Evolutionary conservation across 176 grass and related monocot species (phyloP), one percentile per base, ranked within the genome.

Genomic region (Canna indica): DNA sequence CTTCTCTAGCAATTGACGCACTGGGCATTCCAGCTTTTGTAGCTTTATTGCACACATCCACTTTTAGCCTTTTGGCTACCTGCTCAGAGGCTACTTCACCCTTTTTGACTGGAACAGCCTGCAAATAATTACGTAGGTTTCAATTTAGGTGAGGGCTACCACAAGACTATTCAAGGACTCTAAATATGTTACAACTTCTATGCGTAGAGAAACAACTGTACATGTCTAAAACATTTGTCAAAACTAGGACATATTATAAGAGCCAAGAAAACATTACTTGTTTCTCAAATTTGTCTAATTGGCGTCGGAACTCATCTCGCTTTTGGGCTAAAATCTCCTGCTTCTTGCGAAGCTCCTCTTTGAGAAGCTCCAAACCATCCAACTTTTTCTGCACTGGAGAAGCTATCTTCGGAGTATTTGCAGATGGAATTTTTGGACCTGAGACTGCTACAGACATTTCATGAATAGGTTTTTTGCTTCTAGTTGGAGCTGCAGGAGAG

Each of bases 311-410:
- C 28, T 93, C 94, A 85, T 83, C 84, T 62, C 94, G 86, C 78
- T 99, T 93, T 73, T 89, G 84, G 57, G 84, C 86, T 77, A 99
- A 88, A 70, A 77, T 83, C 70, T 93, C 94, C 71, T 99, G 94
- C 69, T 99, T 99, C 79, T 90, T 99, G 48, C 90, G 88, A 57
- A 99, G 82, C 69, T 93, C 86, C 84, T 99, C 94, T 38, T 66
- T 66, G 75, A 93, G 45, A 31, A 90, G 64, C 74, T 92, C 93
- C 76, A 91, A 72, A 71, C 57, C 84, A 76, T 97, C 94, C 77
- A 81, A 68, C 75, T 88, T 99, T 80, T 85, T 99, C 15, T 79
- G 79, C 59, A 73, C 72, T 64, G 80, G 67, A 54, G 72, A 39
- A 45, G 64, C 35, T 78, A 79, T 42, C 79, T 84, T 83, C 62